Conservation (phyloP, 257 asterid species). For the Ilex asprella region DNA sequence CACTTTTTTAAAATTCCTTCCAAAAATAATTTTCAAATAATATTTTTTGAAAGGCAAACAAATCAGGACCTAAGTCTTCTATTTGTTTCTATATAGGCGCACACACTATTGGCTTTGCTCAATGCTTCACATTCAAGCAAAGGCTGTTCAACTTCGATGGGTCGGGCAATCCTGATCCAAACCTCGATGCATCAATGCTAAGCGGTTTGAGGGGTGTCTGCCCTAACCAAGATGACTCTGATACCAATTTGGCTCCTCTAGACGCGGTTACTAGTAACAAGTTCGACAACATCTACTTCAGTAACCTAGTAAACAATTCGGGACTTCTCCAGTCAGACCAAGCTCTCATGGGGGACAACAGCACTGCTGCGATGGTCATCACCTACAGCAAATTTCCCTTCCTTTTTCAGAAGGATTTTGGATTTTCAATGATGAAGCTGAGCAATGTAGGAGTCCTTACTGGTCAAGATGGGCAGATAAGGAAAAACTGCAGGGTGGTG, state of each 20-base stretch:
- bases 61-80: too few species aligned
- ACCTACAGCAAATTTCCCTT: slow-evolving; percentile 40
- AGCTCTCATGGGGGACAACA: slow-evolving; percentile 46
- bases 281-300: slow-evolving; percentile 63
- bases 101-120: slow-evolving; percentile 79
- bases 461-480: slow-evolving; percentile 49
- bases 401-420: slow-evolving; percentile 48
- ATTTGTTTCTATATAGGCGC: slow-evolving; percentile 38
- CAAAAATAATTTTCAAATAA: too few species aligned
- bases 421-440: slow-evolving; percentile 59
- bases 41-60: too few species aligned
- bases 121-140: slow-evolving; percentile 52
- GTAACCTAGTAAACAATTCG: slow-evolving; percentile 37
- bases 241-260: slow-evolving; percentile 46
- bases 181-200: slow-evolving; percentile 36
- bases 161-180: slow-evolving; percentile 69
- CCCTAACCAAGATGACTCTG: slow-evolving; percentile 39
- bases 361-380: slow-evolving; percentile 42
- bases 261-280: slow-evolving; percentile 32
- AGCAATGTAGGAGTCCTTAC: slow-evolving; percentile 47
- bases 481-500: slow-evolving; percentile 54
- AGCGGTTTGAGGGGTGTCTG: slow-evolving; percentile 36
- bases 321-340: slow-evolving; percentile 69
- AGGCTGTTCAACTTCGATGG: slow-evolving; percentile 72
- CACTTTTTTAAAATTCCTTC: too few species aligned